Conservation (phyloP, 1,284 basidiomycete genomes). For the Ceratobasidium sp. region DNA sequence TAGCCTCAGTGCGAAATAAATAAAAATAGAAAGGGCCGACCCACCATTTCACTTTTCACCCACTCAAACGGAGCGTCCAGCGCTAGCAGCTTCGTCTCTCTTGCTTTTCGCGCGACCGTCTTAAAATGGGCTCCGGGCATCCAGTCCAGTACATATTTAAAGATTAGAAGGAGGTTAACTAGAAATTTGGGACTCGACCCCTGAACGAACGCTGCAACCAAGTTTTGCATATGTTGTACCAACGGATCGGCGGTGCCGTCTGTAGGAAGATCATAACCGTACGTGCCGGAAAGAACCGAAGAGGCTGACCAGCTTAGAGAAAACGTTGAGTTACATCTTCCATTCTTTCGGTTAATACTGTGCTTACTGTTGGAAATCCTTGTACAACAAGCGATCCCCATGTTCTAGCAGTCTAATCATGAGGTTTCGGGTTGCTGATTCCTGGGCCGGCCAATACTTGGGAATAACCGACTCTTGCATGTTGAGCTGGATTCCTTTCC, state of each 20-base stretch:
- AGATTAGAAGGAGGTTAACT: slow-evolving; percentile 25
- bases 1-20: neutral
- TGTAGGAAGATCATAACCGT: slow-evolving; percentile 33
- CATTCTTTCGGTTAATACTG: too few species aligned
- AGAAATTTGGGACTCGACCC: slow-evolving; percentile 5
- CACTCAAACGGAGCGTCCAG: slow-evolving; percentile 23
- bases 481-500: slow-evolving; percentile 29
- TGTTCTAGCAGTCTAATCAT: slow-evolving; percentile 18
- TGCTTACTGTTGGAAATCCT: slow-evolving; percentile 37
- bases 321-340: too few species aligned
- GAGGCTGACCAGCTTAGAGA: slow-evolving; percentile 31
- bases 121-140: slow-evolving; percentile 42
- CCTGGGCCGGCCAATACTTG: slow-evolving; percentile 31
- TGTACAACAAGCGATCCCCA: slow-evolving; percentile 3
- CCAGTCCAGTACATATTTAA: slow-evolving; percentile 40
- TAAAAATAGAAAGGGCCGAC: neutral
- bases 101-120: slow-evolving; percentile 4
- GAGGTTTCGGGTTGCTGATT: slow-evolving; percentile 18
- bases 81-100: slow-evolving; percentile 6
- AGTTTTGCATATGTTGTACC: slow-evolving; percentile 9
- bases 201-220: neutral
- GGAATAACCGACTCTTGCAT: slow-evolving; percentile 35
- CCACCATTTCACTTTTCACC: slow-evolving; percentile 40
- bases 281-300: slow-evolving; percentile 24
- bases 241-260: slow-evolving; percentile 12